Percentiles rank a stretch among this genome's conserved stretches.
These are phyloP conservation scores for Moringa oleifera DNA, from an alignment of 345 rosid species.

Conservation along the genomic window DNA sequence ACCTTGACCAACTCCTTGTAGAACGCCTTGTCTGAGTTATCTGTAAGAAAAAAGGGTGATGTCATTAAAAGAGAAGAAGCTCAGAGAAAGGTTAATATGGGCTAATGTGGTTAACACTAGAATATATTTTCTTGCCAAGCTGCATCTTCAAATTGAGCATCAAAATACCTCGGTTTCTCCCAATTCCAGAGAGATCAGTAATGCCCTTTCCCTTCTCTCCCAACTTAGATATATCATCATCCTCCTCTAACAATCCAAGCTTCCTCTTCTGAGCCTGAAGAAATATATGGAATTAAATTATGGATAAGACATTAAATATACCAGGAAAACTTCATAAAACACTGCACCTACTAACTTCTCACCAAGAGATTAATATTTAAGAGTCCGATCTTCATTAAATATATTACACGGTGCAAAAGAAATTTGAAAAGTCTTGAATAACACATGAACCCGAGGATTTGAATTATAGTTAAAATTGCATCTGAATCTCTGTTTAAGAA, in stretches of 20 bases:
- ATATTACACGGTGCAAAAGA: background rate
- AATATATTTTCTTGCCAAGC: background rate
- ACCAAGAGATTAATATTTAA: background rate
- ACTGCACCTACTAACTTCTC: background rate
- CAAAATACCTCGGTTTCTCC: slow-evolving; percentile 49
- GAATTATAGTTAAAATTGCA: too few relatives aligned
- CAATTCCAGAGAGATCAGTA: slow-evolving; percentile 23
- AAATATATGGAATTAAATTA: background rate
- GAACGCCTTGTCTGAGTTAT: slow-evolving; percentile 85
- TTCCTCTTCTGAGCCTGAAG: slow-evolving; percentile 71
- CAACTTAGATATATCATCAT: slow-evolving; percentile 30
- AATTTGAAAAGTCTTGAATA: background rate
- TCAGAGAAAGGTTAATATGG: background rate
- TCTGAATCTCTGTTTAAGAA: too few relatives aligned
- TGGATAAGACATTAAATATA: background rate
- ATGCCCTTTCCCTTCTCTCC: slow-evolving; percentile 31
- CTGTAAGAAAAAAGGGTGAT: slow-evolving; percentile 30
- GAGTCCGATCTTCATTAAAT: background rate
- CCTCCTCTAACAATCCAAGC: slow-evolving; percentile 51
- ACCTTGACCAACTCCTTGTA: slow-evolving; percentile 95
- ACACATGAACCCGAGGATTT: background rate
- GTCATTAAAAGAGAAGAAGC: background rate
- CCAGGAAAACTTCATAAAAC: background rate
- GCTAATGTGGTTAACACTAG: background rate
- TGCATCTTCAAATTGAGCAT: background rate